Percentiles rank a stretch among this genome's conserved stretches.
Conservation (phyloP, 768 basidiomycete species). For the Clitopilus hobsonii region DNA sequence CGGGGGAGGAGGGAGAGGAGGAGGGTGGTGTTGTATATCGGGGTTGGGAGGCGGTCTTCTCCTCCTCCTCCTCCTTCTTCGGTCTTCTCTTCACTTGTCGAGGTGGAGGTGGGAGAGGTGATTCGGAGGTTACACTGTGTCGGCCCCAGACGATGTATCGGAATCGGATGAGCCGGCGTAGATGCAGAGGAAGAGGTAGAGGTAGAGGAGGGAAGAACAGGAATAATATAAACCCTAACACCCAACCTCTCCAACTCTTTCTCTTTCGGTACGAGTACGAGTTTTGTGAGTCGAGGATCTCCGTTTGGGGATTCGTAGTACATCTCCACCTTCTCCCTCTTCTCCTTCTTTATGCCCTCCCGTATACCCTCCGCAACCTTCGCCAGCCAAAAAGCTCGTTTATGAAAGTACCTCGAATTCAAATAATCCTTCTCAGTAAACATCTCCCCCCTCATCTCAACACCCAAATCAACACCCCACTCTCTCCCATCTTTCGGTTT, state of each 20-base stretch:
- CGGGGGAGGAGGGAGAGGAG: constrained; percentile 48
- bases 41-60: constrained; percentile 60
- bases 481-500: constrained; percentile 61
- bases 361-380: constrained; percentile 64
- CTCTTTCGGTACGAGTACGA: constrained; percentile 54
- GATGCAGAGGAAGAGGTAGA: constrained; percentile 56
- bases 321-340: constrained; percentile 50
- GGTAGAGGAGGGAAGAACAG: constrained; percentile 28
- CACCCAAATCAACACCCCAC: constrained; percentile 74
- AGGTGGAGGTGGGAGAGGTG: constrained; percentile 11
- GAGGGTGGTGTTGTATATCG: constrained; percentile 75
- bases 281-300: constrained; percentile 61
- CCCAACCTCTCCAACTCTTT: too few species aligned
- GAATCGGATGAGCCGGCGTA: too few species aligned
- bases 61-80: too few species aligned
- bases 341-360: constrained; percentile 36
- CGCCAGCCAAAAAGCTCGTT: constrained; percentile 86
- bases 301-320: constrained; percentile 52
- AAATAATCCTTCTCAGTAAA: constrained; percentile 96
- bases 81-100: constrained; percentile 16
- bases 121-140: constrained; percentile 55
- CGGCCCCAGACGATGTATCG: constrained; percentile 67
- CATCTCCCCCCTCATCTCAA: constrained; percentile 76
- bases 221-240: too few species aligned
- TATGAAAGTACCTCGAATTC: constrained; percentile 87